Evolutionary conservation across 805 yeast species (phyloP).

Genomic region (Saturnispora halmiae): DNA sequence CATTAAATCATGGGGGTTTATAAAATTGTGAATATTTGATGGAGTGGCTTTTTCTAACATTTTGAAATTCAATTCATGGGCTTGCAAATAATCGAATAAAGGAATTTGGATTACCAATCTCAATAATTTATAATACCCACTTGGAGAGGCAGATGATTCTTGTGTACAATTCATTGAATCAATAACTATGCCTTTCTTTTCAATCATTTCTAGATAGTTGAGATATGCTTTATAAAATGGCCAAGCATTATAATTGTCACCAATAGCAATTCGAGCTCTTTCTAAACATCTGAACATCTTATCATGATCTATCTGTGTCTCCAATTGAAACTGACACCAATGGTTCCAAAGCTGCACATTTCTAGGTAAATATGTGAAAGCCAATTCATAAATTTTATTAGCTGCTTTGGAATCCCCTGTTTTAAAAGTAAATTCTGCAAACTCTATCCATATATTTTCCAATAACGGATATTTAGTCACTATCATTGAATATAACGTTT

Average conservation of each 20-base stretch:
- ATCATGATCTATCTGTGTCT: constrained; percentile 25
- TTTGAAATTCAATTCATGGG: constrained; percentile 33
- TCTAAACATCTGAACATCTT: constrained; percentile 34
- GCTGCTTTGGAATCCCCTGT: constrained; percentile 36
- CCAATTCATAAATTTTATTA: constrained; percentile 30
- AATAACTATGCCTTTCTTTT: background rate
- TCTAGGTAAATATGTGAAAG: constrained; percentile 33
- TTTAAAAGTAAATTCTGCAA: constrained; percentile 38
- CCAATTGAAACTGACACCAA: constrained; percentile 35
- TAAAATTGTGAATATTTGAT: constrained; percentile 21
- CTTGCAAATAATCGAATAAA: constrained; percentile 41
- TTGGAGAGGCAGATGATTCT: constrained; percentile 4
- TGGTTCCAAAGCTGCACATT: constrained; percentile 44
- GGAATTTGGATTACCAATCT: constrained; percentile 49
- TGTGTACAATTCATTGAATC: background rate
- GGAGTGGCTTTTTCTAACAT: constrained; percentile 29
- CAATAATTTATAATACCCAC: constrained; percentile 35
- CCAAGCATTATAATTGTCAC: constrained; percentile 42
- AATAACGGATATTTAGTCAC: constrained; percentile 40
- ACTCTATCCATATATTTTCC: constrained; percentile 51
- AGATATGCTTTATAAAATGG: constrained; percentile 46
- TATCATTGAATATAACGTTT: constrained; percentile 35
- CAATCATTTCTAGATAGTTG: constrained; percentile 30
- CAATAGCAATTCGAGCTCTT: constrained; percentile 39
- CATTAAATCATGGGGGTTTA: constrained; percentile 17